Base-by-base conservation (phyloP, 495 filamentous ascomycete genomes). In the Hypoxylon lienhwacheense region DNA sequence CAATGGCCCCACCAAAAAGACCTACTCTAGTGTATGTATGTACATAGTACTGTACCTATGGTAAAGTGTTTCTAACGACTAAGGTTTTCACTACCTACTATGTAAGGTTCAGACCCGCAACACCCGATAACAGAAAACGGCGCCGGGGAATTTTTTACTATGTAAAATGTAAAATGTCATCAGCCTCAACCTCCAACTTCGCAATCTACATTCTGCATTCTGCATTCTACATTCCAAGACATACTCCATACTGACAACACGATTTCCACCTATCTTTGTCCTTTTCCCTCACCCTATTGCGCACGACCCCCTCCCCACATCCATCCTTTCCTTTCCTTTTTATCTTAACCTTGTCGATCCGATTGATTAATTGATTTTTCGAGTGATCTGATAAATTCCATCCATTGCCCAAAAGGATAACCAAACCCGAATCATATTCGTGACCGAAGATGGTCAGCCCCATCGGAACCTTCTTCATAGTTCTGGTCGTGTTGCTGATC, bases 401-500 rank as follows among this genome's bases (percentile, higher is more conserved):
- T 33, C 48, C 33, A 33, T 46, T 47, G 17, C 46, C 55, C 25
- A 24, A 56, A 32, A 14, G 16, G 33, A 42, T 12, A 49, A 42
- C 28, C 40, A 17, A n/a, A 42, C 11, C 47, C 14, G 33, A 42
- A 53, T 42, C 48, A 39, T 37, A 51, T 40, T 31, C 28, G 50
- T 22, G 49, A 41, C 52, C 35, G 34, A 73, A 57, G 41, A 77
- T 78, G 71, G 66, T 70, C 61, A 64, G 67, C 54, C 59, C 75
- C 19, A 69, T 71, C 29, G 72, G 73, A 56, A 66, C 67, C 22
- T 70, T 79, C 63, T 65, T 80, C 50, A 71, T 81, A 53, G 68
- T 80, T 61, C 53, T 79, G 56, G 52, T 83, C 66, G 61, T 84
- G 47, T 51, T 79, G 42, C 59, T 81, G 32, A 24, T 80, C 35